Conservation (phyloP, 345 rosid species). For the Balakata baccata region DNA sequence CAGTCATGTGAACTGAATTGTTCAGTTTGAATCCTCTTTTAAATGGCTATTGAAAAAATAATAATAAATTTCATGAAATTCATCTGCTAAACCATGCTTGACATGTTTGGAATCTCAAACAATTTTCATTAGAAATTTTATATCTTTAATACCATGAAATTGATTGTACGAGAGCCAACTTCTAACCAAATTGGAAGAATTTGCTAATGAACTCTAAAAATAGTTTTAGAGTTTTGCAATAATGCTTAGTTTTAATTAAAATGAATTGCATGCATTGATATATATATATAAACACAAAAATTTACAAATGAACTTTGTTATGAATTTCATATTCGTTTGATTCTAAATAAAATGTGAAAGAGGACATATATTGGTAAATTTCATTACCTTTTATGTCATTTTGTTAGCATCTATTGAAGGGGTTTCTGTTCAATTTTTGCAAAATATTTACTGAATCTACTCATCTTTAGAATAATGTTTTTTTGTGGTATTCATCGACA, state of each 20-base stretch:
- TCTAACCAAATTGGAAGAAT: neutral
- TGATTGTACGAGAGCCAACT: neutral
- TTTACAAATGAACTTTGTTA: neutral
- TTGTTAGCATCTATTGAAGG: neutral
- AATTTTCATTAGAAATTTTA: neutral
- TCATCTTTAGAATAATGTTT: neutral
- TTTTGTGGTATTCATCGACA: conserved; percentile 3
- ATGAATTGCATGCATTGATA: neutral
- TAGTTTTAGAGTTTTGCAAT: neutral
- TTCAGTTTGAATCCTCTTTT: neutral
- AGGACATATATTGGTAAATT: neutral
- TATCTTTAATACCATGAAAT: neutral
- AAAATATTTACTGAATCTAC: neutral
- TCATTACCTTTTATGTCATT: neutral
- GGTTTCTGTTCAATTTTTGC: neutral
- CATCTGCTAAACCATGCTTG: neutral
- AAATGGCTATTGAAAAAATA: neutral
- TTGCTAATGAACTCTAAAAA: neutral
- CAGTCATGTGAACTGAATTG: neutral
- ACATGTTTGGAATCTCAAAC: neutral
- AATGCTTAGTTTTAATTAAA: too few species aligned
- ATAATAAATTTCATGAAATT: neutral
- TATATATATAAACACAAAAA: neutral
- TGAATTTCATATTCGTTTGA: neutral
- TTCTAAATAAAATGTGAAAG: neutral